Base-by-base conservation (phyloP, 2,329 filamentous ascomycete genomes). In the Pyricularia sp. region DNA sequence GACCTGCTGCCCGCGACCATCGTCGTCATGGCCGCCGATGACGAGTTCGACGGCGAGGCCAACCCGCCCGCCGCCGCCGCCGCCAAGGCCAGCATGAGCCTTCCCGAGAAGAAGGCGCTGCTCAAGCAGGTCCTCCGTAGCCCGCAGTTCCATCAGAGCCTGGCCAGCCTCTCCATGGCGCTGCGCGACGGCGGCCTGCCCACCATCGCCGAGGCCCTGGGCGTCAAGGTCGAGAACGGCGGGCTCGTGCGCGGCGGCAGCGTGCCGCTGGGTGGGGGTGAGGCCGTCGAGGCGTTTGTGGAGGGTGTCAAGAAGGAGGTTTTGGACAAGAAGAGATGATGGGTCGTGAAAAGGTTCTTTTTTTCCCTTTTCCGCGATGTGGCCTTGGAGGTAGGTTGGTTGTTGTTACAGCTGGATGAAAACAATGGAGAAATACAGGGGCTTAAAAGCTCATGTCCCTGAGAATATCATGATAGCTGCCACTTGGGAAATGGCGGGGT, bases 241-340 rank as follows among this genome's bases (percentile, higher is more conserved):
- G 94, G 94, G 3, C 91, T 92, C 72, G 85, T 97, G 75, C 85
- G 85, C 71, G 89, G 91, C 69, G 90, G 92, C 6, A 90, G 87
- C 67, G 89, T 97, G 82, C 94, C 94, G 2, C 79, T 97, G 64
- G 94, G 94, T 63, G 94, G 94, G 68, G 92, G 91, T 6, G 90
- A 95, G 74, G 94, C 94, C 14, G 89, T 99, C 1, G 90, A 96
- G 81, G 92, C 92, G 3, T 99, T 99, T 79, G 85, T 99, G 26
- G 88, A 96, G 69, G 95, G 94, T 3, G 89, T 97, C 65, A 95
- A 91, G 84, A 90, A 87, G 80, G 89, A 88, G 6, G 90, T 93
- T 0, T 85, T 92, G 79, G 86, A 90, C 69, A 79, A 84, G 74
- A 71, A 31, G 69, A 61, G 68, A 65, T 68, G 23, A 28, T 55